Conservation (phyloP, 805 yeast genomes). For the Cyberlindnera saturnus region DNA sequence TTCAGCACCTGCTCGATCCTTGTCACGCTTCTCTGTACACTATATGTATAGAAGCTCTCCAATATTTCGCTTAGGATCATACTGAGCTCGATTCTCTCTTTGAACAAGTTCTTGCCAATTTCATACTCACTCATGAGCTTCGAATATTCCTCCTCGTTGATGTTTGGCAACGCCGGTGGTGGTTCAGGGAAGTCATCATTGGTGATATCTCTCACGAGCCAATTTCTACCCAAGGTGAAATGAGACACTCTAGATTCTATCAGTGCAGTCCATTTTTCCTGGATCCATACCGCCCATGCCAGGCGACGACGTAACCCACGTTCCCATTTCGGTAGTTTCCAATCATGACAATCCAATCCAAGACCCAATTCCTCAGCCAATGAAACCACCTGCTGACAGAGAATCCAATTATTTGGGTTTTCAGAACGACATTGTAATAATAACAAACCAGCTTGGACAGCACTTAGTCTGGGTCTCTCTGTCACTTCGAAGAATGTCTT, state of each 20-base stretch:
- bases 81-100: constrained; percentile 59
- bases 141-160: constrained; percentile 17
- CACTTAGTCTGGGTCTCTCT: constrained; percentile 83
- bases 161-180: constrained; percentile 27
- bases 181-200: constrained; percentile 76
- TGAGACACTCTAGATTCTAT: constrained; percentile 84
- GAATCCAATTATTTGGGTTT: constrained; percentile 73
- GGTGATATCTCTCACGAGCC: constrained; percentile 68
- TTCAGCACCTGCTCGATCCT: constrained; percentile 64
- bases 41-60: constrained; percentile 65
- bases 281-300: constrained; percentile 94
- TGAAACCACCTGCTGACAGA: constrained; percentile 82
- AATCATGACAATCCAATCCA: constrained; percentile 82
- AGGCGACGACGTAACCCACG: constrained; percentile 78
- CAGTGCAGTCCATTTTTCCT: constrained; percentile 86
- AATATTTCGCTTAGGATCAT: constrained; percentile 66
- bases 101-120: constrained; percentile 64
- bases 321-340: constrained; percentile 96
- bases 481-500: constrained; percentile 63
- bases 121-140: constrained; percentile 46
- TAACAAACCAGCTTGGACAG: constrained; percentile 84
- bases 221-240: constrained; percentile 60
- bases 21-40: constrained; percentile 48
- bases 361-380: constrained; percentile 86
- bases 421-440: constrained; percentile 54